phyloP scores from a whole-genome alignment of 164 flowering plant genomes.

The Paratinospora sagittata region DNA sequence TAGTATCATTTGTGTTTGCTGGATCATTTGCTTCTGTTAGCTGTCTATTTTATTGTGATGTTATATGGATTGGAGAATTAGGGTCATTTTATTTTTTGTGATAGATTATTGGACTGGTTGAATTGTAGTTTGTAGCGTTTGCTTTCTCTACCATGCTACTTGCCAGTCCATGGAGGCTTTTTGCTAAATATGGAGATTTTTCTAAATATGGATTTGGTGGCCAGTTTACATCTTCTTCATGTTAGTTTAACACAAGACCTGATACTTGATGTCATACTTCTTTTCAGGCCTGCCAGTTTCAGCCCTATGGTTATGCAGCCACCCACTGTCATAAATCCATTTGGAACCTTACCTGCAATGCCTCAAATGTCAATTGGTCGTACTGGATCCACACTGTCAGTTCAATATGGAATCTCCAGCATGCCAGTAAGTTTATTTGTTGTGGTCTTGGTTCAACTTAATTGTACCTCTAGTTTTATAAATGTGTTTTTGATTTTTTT shows the following conservation, averaged over 20 bases:
- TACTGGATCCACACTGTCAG: constrained; percentile 59
- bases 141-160: background rate
- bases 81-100: background rate
- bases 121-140: background rate
- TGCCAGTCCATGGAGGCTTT: background rate
- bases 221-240: background rate
- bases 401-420: constrained; percentile 90
- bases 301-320: constrained; percentile 41
- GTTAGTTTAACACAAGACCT: too few species aligned
- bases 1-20: background rate
- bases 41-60: background rate
- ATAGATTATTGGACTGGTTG: background rate
- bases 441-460: too few species aligned
- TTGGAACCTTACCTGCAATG: constrained; percentile 82
- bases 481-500: background rate
- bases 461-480: too few species aligned
- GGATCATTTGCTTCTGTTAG: too few species aligned
- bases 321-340: constrained; percentile 52
- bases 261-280: background rate
- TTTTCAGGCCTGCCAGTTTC: constrained; percentile 45
- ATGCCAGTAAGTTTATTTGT: constrained; percentile 51
- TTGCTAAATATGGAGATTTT: background rate
- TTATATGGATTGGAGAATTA: background rate
- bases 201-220: background rate
- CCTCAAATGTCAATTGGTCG: constrained; percentile 82